Evolutionary conservation across 495 filamentous ascomycete genomes (phyloP).

Genomic region (Aspergillus heteromorphus): DNA sequence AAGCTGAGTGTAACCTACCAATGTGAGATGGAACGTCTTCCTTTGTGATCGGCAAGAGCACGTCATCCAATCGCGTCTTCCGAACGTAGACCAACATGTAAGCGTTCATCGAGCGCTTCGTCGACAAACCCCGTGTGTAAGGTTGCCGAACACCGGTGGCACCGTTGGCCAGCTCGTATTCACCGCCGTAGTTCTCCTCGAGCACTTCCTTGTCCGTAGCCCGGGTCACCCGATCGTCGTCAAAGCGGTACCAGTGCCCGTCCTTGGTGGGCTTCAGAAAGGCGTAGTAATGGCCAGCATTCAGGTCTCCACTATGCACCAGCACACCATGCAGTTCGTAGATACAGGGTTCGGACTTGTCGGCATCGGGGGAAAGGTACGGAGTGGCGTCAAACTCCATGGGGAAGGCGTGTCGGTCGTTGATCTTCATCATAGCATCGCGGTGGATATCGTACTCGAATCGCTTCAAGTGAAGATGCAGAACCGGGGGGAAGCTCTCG

Average conservation of each 20-base stretch:
- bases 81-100: slow-evolving; percentile 99
- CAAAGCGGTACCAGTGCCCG: slow-evolving; percentile 93
- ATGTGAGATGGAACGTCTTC: slow-evolving; percentile 82
- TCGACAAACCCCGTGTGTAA: slow-evolving; percentile 59
- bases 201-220: slow-evolving; percentile 87
- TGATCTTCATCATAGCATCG: slow-evolving; percentile 98
- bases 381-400: slow-evolving; percentile 85
- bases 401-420: slow-evolving; percentile 96
- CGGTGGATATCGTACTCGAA: slow-evolving; percentile 96
- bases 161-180: slow-evolving; percentile 64
- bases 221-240: slow-evolving; percentile 92
- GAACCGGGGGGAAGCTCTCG: slow-evolving; percentile 86
- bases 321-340: slow-evolving; percentile 94
- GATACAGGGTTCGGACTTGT: slow-evolving; percentile 79
- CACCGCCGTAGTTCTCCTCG: slow-evolving; percentile 95
- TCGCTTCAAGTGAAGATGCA: slow-evolving; percentile 93
- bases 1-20: slow-evolving; percentile 43
- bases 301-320: slow-evolving; percentile 93
- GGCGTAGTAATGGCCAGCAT: slow-evolving; percentile 98
- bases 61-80: slow-evolving; percentile 71
- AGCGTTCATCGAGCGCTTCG: slow-evolving; percentile 71
- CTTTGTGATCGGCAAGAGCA: slow-evolving; percentile 67
- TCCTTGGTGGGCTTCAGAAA: slow-evolving; percentile 91
- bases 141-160: slow-evolving; percentile 54
- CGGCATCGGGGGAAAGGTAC: slow-evolving; percentile 82